phyloP scores from a whole-genome alignment of 2,329 filamentous ascomycete genomes.

The Alternaria sp. region DNA sequence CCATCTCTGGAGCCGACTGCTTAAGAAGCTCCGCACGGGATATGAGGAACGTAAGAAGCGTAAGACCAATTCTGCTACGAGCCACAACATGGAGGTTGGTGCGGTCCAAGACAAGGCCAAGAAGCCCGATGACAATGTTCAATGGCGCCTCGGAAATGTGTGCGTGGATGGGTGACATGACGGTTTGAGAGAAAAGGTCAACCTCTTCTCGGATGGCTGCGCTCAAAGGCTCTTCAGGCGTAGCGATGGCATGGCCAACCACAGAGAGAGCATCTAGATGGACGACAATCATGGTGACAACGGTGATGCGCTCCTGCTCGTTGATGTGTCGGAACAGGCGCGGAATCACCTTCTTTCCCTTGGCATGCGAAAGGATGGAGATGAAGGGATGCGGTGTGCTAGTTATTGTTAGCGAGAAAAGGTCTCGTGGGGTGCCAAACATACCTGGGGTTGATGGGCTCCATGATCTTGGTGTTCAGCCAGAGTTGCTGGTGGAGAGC shows the following conservation, averaged over 20 bases:
- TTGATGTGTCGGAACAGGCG: conserved; percentile 94
- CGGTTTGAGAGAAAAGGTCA: conserved; percentile 84
- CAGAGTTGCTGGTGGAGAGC: conserved; percentile 83
- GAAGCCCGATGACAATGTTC: conserved; percentile 87
- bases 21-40: conserved; percentile 94
- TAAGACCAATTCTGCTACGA: conserved; percentile 85
- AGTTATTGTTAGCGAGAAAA: conserved; percentile 35
- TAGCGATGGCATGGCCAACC: conserved; percentile 79
- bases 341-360: conserved; percentile 95
- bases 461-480: conserved; percentile 88
- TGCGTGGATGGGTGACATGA: conserved; percentile 88
- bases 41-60: conserved; percentile 90
- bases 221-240: conserved; percentile 74
- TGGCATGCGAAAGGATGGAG: conserved; percentile 89
- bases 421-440: conserved; percentile 22
- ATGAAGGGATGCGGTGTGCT: conserved; percentile 87
- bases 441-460: conserved; percentile 74
- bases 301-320: conserved; percentile 90
- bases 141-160: conserved; percentile 92
- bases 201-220: conserved; percentile 83
- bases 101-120: conserved; percentile 82
- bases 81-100: conserved; percentile 86
- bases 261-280: conserved; percentile 94
- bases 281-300: conserved; percentile 93
- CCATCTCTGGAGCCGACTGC: conserved; percentile 73